Evolutionary conservation across 257 asterid species (phyloP), one percentile per base, ranked within the genome.

Genomic region (Mentha longifolia): DNA sequence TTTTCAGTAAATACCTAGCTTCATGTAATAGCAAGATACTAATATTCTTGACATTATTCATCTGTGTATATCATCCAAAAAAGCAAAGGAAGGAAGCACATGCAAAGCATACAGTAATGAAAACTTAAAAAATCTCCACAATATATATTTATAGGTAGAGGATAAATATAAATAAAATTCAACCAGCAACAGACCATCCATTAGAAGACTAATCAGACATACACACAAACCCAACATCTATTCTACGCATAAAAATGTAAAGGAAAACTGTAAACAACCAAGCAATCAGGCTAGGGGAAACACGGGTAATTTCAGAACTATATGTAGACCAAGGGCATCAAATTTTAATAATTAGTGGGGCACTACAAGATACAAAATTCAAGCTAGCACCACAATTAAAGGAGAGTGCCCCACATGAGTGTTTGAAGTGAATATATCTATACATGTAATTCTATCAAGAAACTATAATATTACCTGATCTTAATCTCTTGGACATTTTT

Each of bases 401-500:
- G 64, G 45, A 63, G 63, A 74, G 47, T 14, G 37, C 8, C 33
- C 3, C 14, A 13, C 28, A 60, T 19, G 41, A 45, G 72, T 50
- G 7, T 33, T 7, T 7, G n/a, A 47, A 68, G 68, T 42, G 39
- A 57, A 67, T 43, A 61, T 57, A 58, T 13, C 13, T 47, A 65
- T 7, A 9, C 22, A 56, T 5, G 39, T 35, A 43, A 51, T 51
- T 70, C 31, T 49, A 50, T 58, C 46, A 25, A 20, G 55, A 3
- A 17, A 45, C 67, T 5, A 73, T 59, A 61, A 12, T 11, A 43
- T 64, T 75, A 83, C 90, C 90, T 85, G 79, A 82, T 82, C 79
- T 83, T 80, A 22, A 82, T 85, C 88, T 80, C 90, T 67, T 95
- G 95, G 74, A 95, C 96, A 71, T 95, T 85, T 77, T 87, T 82